A percentile compares a stretch with the other conserved stretches of the same genome.
phyloP scores from a whole-genome alignment of 192 early-diverging fungal genomes.

The Pecoramyces ruminantium region DNA sequence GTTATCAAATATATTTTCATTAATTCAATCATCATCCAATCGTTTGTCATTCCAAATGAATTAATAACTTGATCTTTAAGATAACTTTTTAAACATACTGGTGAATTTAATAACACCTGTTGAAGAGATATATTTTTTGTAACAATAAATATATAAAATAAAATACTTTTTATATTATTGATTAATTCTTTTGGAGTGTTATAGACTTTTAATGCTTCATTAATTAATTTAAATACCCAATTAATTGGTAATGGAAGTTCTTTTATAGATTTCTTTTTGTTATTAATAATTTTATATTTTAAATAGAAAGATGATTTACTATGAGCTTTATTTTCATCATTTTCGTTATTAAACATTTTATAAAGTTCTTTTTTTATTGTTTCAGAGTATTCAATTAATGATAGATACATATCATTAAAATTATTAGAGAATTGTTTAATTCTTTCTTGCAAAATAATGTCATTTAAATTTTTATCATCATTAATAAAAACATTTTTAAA shows the following conservation, averaged over 20 bases:
- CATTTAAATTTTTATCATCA: not conserved
- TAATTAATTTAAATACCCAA: not conserved
- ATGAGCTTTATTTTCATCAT: not conserved
- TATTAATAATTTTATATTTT: not conserved
- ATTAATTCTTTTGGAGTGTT: not conserved
- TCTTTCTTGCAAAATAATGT: not conserved
- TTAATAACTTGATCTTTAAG: not conserved
- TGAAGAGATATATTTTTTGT: not conserved
- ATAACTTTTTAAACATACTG: not conserved
- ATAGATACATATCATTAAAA: not conserved
- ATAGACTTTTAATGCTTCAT: not conserved
- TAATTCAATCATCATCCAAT: not conserved
- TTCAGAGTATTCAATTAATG: not conserved
- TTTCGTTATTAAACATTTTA: not conserved
- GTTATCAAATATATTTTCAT: not conserved
- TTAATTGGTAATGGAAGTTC: not conserved
- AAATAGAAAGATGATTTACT: not conserved
- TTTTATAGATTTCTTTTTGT: not conserved
- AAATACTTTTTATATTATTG: not conserved
- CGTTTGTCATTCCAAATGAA: not conserved
- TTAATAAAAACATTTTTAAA: not conserved
- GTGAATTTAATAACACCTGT: not conserved
- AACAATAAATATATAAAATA: not conserved
- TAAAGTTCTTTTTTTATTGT: not conserved
- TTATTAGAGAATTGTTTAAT: not conserved